Conservation (phyloP, 164 flowering plant species). For the Saururus chinensis region DNA sequence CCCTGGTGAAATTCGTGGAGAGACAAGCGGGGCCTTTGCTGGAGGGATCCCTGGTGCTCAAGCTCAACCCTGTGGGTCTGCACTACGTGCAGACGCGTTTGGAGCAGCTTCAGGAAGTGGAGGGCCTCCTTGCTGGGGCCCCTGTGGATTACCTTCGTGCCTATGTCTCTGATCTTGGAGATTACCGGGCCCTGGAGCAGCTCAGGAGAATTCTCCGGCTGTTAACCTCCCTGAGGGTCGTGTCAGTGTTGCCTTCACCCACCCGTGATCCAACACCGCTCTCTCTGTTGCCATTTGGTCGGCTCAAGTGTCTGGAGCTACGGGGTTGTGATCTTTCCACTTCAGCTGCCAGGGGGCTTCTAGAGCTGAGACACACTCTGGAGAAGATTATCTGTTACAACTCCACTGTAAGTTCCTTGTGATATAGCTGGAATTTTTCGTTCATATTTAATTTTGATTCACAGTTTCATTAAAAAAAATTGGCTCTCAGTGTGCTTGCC, state of each 20-base stretch:
- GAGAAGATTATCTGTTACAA: conserved; percentile 85
- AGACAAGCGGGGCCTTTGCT: conserved; percentile 50
- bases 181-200: conserved; percentile 93
- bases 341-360: conserved; percentile 74
- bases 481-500: too few relatives aligned
- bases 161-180: conserved; percentile 92
- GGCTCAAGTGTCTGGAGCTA: conserved; percentile 74
- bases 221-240: conserved; percentile 69
- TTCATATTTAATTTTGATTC: too few relatives aligned
- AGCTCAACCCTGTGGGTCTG: conserved; percentile 83
- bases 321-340: conserved; percentile 89
- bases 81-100: conserved; percentile 89
- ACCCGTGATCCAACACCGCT: conserved; percentile 73
- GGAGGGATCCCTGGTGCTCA: conserved; percentile 54
- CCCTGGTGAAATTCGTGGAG: conserved; percentile 64
- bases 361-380: conserved; percentile 69
- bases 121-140: conserved; percentile 64
- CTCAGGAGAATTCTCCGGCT: conserved; percentile 67
- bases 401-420: conserved; percentile 51
- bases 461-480: too few relatives aligned
- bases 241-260: conserved; percentile 48
- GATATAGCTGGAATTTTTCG: background rate
- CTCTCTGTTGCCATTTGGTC: conserved; percentile 53
- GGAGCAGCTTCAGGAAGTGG: conserved; percentile 76
- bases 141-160: conserved; percentile 96